Conservation (phyloP, 176 grass and related monocot species). For the Triticum monococcum region DNA sequence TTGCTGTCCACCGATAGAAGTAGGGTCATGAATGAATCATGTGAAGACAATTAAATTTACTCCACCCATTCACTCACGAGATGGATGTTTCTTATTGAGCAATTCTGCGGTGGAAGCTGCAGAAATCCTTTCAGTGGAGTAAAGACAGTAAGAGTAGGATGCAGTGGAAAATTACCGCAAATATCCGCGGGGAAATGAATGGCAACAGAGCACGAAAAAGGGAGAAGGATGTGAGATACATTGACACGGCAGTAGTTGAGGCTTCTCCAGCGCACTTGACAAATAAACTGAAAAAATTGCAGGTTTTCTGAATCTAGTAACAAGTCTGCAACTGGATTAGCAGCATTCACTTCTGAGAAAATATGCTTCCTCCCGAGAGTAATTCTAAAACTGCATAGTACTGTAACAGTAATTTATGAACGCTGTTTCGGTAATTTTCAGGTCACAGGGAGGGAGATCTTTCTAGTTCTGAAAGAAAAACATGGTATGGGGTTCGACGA, state of each 20-base stretch:
- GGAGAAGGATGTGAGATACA: too few relatives aligned
- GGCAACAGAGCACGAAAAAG: too few relatives aligned
- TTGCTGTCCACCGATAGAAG: background rate
- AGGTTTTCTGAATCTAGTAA: background rate
- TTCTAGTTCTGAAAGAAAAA: background rate
- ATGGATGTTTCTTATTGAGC: background rate
- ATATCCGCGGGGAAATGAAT: background rate
- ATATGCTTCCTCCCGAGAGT: background rate
- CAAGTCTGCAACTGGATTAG: background rate
- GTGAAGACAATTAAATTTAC: background rate
- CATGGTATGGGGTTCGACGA: background rate
- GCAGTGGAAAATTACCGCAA: background rate
- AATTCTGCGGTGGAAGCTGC: background rate
- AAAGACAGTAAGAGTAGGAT: background rate
- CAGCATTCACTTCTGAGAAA: background rate
- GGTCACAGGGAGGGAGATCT: background rate
- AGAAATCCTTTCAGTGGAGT: background rate
- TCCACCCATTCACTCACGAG: background rate
- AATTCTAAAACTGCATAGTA: background rate
- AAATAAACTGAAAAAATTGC: background rate
- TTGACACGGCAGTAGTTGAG: background rate
- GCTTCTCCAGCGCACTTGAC: background rate
- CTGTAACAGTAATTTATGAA: background rate
- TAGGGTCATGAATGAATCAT: background rate
- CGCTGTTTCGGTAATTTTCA: background rate